Percentiles rank a stretch among this genome's conserved stretches.
phyloP scores from a whole-genome alignment of 129 eudicot genomes.

The Tagetes patula region DNA sequence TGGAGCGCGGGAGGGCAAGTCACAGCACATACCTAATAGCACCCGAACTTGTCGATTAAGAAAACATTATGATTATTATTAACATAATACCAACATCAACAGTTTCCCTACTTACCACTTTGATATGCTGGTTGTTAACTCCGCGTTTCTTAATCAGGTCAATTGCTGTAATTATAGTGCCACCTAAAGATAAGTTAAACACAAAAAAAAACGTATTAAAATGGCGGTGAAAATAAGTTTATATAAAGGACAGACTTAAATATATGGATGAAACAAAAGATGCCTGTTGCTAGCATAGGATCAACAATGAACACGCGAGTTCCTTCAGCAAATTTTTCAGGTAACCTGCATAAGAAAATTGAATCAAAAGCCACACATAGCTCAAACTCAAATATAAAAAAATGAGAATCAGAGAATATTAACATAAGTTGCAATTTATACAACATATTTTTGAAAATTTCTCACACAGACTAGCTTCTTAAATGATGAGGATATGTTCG shows the following conservation, averaged over 20 bases:
- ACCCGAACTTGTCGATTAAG: background rate
- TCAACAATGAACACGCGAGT: constrained; percentile 81
- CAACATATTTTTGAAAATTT: background rate
- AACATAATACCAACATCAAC: background rate
- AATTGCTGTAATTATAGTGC: constrained; percentile 76
- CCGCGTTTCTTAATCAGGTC: constrained; percentile 76
- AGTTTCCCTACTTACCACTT: constrained; percentile 63
- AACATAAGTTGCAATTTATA: background rate
- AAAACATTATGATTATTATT: background rate
- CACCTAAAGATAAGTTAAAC: constrained; percentile 52
- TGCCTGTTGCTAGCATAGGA: constrained; percentile 98
- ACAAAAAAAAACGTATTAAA: constrained; percentile 15
- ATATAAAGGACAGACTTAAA: background rate
- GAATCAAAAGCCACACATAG: constrained; percentile 1
- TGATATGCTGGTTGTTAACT: constrained; percentile 71
- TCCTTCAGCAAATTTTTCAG: constrained; percentile 70
- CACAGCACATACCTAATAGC: constrained; percentile 65
- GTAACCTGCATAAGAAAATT: constrained; percentile 55
- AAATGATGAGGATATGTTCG: background rate
- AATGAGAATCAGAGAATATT: background rate
- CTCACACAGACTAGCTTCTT: background rate
- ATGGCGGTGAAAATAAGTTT: background rate
- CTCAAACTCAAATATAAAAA: background rate
- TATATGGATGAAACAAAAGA: background rate
- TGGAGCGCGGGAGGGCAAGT: constrained; percentile 95